Evolutionary conservation across 2,329 filamentous ascomycete genomes (phyloP).

Genomic region (Colletotrichum cordylinicola): DNA sequence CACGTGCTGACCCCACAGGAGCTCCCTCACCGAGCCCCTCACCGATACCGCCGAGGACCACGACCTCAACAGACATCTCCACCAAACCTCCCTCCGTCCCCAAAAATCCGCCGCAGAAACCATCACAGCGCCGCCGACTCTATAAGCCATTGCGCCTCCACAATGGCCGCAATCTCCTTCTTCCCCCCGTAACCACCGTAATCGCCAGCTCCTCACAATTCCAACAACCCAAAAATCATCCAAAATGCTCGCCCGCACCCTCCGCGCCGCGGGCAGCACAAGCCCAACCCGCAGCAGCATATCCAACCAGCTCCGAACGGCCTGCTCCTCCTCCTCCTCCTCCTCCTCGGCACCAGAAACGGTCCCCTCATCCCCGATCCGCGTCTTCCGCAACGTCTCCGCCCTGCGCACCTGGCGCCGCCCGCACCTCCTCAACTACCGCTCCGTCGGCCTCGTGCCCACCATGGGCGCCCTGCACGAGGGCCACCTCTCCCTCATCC

Average conservation of each 20-base stretch:
- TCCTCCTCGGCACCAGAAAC: constrained; percentile 40
- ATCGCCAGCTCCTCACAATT: not conserved
- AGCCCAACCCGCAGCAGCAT: not conserved
- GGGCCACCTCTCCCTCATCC: constrained; percentile 86
- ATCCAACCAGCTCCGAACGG: constrained; percentile 18
- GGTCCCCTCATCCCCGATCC: constrained; percentile 64
- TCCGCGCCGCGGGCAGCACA: constrained; percentile 19
- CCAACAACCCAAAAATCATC: not conserved
- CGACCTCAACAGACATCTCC: not conserved
- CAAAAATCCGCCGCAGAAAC: constrained; percentile 55
- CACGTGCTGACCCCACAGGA: not conserved
- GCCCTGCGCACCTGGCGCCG: constrained; percentile 74
- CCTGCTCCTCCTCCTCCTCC: constrained; percentile 26
- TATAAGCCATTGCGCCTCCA: constrained; percentile 33
- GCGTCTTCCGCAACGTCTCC: constrained; percentile 78
- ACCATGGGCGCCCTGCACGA: constrained; percentile 98
- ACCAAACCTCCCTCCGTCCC: constrained; percentile 30
- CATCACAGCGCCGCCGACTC: constrained; percentile 42
- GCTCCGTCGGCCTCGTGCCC: constrained; percentile 85
- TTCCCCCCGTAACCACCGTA: constrained; percentile 7
- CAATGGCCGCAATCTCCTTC: constrained; percentile 31
- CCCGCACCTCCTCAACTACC: constrained; percentile 68
- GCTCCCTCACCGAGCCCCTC: constrained; percentile 17
- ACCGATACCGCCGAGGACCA: constrained; percentile 17
- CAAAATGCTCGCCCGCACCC: constrained; percentile 20